Evolutionary conservation across 2,329 filamentous ascomycete genomes (phyloP).

Genomic region (Sarocladiaceae sp.): DNA sequence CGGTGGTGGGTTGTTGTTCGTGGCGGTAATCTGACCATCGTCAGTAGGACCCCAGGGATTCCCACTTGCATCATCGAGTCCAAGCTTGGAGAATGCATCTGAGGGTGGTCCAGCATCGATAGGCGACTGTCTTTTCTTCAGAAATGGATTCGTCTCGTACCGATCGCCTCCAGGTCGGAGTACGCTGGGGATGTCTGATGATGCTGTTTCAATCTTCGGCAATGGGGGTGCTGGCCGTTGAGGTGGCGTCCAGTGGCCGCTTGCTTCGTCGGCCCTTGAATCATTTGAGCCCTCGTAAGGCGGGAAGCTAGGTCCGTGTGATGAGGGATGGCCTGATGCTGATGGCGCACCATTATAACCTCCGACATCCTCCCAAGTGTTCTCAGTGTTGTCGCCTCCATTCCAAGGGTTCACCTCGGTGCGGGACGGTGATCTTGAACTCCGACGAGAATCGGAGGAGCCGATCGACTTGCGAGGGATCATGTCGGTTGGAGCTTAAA

Average conservation of each 20-base stretch:
- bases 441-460: background rate
- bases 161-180: slow-evolving; percentile 10
- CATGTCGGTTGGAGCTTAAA: no score
- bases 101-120: slow-evolving; percentile 4
- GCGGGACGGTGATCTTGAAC: background rate
- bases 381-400: background rate
- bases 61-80: background rate
- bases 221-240: background rate
- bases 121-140: slow-evolving; percentile 9
- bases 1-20: background rate
- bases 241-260: background rate
- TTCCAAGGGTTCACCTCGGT: background rate
- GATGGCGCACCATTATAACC: no score
- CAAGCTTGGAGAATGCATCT: slow-evolving; percentile 9
- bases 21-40: background rate
- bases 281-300: background rate
- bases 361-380: slow-evolving; percentile 2
- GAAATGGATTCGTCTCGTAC: slow-evolving; percentile 13
- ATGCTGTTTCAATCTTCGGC: background rate
- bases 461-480: slow-evolving; percentile 5
- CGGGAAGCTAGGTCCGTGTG: background rate
- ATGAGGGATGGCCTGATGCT: no score
- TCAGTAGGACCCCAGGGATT: slow-evolving; percentile 10
- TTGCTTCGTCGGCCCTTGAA: background rate
- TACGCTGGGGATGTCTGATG: slow-evolving; percentile 5